A percentile compares a stretch with the other conserved stretches of the same genome.
phyloP scores from a whole-genome alignment of 1,284 basidiomycete species.

The Ceratobasidium sp. region DNA sequence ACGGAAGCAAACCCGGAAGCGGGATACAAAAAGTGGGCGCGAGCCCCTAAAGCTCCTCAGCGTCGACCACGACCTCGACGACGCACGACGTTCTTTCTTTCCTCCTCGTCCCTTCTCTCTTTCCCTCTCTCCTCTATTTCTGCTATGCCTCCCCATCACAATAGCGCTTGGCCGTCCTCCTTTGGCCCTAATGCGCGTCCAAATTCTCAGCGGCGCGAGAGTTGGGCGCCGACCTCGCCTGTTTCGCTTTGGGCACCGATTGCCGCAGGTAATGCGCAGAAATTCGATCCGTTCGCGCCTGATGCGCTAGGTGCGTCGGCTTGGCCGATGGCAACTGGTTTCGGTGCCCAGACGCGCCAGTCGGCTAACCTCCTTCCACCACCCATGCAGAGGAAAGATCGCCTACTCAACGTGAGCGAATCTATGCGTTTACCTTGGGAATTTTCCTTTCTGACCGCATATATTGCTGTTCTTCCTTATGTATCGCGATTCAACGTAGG shows the following conservation, averaged over 20 bases:
- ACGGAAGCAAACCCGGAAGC: slow-evolving; percentile 37
- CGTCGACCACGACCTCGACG: slow-evolving; percentile 27
- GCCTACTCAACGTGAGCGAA: neutral
- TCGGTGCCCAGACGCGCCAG: neutral
- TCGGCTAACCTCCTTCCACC: slow-evolving; percentile 11
- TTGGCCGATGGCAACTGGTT: slow-evolving; percentile 7
- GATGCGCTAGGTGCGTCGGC: slow-evolving; percentile 1
- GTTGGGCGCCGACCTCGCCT: slow-evolving; percentile 8
- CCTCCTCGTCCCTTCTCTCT: no score
- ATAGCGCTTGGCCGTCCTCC: slow-evolving; percentile 16
- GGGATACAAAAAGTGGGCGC: neutral
- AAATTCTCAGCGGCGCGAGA: neutral
- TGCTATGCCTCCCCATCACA: slow-evolving; percentile 9
- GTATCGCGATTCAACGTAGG: no score
- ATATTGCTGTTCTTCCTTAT: slow-evolving; percentile 18
- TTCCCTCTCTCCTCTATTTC: neutral
- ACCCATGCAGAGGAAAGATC: neutral
- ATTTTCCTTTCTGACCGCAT: slow-evolving; percentile 12
- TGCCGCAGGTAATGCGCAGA: no score
- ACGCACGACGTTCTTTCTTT: no score
- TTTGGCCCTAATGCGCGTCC: neutral
- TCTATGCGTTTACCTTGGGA: neutral
- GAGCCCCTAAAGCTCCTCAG: slow-evolving; percentile 15
- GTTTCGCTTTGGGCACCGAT: no score
- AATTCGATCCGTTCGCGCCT: slow-evolving; percentile 20